A percentile compares a stretch with the other conserved stretches of the same genome.
These are phyloP conservation scores for Geranium rotundifolium DNA, from an alignment of 345 rosid genomes.

Conservation along the genomic window DNA sequence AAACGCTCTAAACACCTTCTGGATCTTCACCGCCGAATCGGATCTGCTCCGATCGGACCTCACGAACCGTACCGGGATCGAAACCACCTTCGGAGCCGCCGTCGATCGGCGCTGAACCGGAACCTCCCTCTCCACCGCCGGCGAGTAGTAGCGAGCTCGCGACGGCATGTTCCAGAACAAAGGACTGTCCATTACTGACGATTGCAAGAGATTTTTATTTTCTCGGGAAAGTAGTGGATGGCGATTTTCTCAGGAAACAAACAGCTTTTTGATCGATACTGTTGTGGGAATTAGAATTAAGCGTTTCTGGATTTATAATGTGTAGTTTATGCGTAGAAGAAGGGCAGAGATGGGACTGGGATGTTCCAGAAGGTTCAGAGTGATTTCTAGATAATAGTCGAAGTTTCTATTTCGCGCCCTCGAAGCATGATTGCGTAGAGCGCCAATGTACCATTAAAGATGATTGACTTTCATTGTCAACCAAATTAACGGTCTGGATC, in stretches of 20 bases:
- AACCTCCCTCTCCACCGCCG: not conserved
- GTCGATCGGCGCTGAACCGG: not conserved
- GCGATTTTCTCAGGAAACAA: not conserved
- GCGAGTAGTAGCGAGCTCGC: conserved; percentile 6
- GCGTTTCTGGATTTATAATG: no score
- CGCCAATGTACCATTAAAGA: no score
- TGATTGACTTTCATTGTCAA: no score
- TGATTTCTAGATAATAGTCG: no score
- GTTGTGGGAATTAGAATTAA: not conserved
- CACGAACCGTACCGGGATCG: conserved; percentile 30
- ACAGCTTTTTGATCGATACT: not conserved
- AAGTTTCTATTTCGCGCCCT: no score
- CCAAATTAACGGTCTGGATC: no score
- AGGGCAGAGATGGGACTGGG: not conserved
- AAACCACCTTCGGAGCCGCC: conserved; percentile 20
- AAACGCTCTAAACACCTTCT: conserved; percentile 44
- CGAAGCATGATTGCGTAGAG: no score
- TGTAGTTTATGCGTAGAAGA: no score
- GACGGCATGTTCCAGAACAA: conserved; percentile 15
- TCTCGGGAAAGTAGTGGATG: no score
- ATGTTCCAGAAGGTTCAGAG: no score
- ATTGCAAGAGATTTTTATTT: no score
- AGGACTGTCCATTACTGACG: conserved; percentile 26
- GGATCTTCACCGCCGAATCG: conserved; percentile 38
- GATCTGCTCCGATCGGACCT: not conserved